phyloP scores from a whole-genome alignment of 139 green algal species.

The Spirogloea muscicola region DNA sequence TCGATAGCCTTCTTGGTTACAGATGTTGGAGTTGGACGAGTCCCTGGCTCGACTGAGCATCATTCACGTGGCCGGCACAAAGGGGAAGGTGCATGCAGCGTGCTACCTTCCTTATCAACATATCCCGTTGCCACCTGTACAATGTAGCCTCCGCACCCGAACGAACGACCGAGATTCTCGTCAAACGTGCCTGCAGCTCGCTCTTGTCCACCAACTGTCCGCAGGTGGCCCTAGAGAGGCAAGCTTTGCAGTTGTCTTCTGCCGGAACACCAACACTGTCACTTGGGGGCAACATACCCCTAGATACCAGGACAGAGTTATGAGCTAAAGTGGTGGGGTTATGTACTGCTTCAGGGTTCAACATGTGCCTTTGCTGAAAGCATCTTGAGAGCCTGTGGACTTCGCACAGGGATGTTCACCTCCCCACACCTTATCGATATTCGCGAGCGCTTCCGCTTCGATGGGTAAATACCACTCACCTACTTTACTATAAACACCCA shows the following conservation, averaged over 20 bases:
- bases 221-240: not conserved
- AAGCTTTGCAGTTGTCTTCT: too few relatives aligned
- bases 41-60: constrained; percentile 26
- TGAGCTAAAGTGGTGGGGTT: not conserved
- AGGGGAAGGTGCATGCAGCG: constrained; percentile 48
- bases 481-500: too few relatives aligned
- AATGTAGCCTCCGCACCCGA: not conserved
- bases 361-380: constrained; percentile 53
- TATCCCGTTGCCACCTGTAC: not conserved
- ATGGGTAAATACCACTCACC: constrained; percentile 41
- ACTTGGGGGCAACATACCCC: not conserved
- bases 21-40: constrained; percentile 35
- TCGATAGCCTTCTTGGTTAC: constrained; percentile 1
- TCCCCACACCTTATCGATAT: constrained; percentile 56
- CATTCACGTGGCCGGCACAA: constrained; percentile 47
- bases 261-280: not conserved
- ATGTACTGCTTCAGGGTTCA: constrained; percentile 40
- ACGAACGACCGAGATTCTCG: not conserved
- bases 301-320: not conserved
- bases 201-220: not conserved
- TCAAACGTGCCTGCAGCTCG: not conserved
- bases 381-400: constrained; percentile 36
- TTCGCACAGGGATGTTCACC: constrained; percentile 49
- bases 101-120: not conserved
- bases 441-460: constrained; percentile 53